These are phyloP conservation scores for Candida qinlingensis DNA, from an alignment of 805 yeast species.

Conservation along the genomic window DNA sequence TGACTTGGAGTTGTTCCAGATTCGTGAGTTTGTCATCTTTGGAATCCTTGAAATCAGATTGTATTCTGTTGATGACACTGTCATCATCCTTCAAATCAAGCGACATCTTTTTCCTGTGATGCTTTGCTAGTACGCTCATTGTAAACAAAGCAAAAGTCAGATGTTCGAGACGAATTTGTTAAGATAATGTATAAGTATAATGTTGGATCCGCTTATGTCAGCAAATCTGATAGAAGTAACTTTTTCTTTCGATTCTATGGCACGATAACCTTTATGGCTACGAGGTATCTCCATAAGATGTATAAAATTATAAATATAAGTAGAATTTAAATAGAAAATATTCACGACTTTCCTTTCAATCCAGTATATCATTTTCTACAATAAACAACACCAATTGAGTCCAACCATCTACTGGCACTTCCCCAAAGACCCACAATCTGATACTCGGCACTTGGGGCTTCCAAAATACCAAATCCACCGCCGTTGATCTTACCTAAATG, in stretches of 20 bases:
- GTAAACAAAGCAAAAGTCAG: too few relatives aligned
- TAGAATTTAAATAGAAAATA: too few relatives aligned
- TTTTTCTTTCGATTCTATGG: too few relatives aligned
- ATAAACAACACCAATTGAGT: conserved; percentile 68
- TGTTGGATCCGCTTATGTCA: too few relatives aligned
- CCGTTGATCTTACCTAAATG: conserved; percentile 70
- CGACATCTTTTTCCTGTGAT: conserved; percentile 2
- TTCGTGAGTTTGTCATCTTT: conserved; percentile 5
- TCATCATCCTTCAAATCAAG: conserved; percentile 16
- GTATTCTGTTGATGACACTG: conserved; percentile 18
- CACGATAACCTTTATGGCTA: too few relatives aligned
- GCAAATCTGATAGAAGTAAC: too few relatives aligned
- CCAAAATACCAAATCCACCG: conserved; percentile 50
- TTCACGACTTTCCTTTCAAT: too few relatives aligned
- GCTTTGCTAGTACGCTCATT: too few relatives aligned
- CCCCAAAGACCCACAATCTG: conserved; percentile 70
- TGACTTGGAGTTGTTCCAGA: conserved; percentile 23
- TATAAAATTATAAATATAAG: too few relatives aligned
- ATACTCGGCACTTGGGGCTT: conserved; percentile 55
- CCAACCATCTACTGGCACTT: conserved; percentile 61
- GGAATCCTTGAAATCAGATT: conserved; percentile 17
- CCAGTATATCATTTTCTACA: conserved; percentile 20
- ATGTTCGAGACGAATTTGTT: too few relatives aligned
- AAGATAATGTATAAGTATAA: too few relatives aligned
- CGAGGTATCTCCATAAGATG: too few relatives aligned